phyloP scores from a whole-genome alignment of 1,284 basidiomycete species.

The Pascua guehoae region DNA sequence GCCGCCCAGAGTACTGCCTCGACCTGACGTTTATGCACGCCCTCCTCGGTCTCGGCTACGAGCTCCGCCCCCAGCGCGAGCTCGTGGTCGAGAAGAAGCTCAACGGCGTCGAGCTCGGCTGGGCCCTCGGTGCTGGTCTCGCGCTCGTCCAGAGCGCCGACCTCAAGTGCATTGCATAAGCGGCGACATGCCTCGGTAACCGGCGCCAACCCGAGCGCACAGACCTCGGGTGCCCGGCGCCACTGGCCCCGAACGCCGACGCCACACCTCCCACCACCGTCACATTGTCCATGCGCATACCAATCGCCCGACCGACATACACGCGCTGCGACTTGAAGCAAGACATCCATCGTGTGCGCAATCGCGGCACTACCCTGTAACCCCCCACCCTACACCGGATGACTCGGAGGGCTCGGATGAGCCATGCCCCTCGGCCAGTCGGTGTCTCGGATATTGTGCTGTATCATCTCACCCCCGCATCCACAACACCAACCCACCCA shows the following conservation, averaged over 20 bases:
- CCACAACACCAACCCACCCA: too few relatives aligned
- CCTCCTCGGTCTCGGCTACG: conserved; percentile 75
- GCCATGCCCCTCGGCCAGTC: too few relatives aligned
- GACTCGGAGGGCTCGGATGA: too few relatives aligned
- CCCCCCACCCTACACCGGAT: too few relatives aligned
- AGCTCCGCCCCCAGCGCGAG: conserved; percentile 65
- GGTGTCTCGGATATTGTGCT: too few relatives aligned
- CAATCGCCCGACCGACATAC: too few relatives aligned
- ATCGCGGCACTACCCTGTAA: too few relatives aligned
- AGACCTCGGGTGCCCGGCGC: too few relatives aligned
- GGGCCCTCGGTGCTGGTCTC: conserved; percentile 83
- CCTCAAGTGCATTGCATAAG: conserved; percentile 43
- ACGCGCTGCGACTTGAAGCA: too few relatives aligned
- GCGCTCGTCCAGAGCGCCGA: conserved; percentile 55
- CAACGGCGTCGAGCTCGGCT: conserved; percentile 87
- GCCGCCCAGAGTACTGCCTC: conserved; percentile 87
- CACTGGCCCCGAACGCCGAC: not conserved
- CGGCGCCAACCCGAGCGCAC: too few relatives aligned
- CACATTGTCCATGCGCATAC: not conserved
- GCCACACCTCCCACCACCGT: not conserved
- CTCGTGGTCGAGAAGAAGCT: conserved; percentile 85
- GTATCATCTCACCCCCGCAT: too few relatives aligned
- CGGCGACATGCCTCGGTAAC: not conserved
- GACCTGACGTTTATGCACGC: conserved; percentile 95
- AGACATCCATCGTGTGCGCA: too few relatives aligned